Evolutionary conservation across 208 protist species (phyloP).

Genomic region (Herpetomonas muscarum): DNA sequence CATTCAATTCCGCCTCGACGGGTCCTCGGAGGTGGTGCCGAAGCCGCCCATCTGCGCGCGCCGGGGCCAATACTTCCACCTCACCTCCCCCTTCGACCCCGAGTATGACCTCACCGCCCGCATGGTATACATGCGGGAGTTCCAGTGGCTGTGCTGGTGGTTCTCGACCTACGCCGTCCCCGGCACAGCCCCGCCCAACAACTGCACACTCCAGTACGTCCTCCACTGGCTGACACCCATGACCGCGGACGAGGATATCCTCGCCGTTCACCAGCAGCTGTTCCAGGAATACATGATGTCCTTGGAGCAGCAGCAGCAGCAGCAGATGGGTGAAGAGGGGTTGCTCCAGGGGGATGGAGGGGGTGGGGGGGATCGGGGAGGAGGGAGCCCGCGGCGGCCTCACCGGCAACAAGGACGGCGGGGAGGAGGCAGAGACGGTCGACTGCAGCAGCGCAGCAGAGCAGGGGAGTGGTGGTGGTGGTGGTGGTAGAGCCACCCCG

Average conservation of each 20-base stretch:
- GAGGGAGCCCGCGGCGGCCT: neutral
- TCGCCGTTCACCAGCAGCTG: constrained; percentile 41
- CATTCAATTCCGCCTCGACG: constrained; percentile 57
- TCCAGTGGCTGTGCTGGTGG: constrained; percentile 75
- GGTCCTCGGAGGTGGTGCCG: constrained; percentile 48
- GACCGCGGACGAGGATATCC: constrained; percentile 43
- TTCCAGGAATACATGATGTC: constrained; percentile 14
- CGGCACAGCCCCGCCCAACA: neutral
- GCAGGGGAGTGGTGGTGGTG: too few species aligned
- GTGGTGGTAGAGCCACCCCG: too few species aligned
- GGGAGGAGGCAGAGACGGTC: too few species aligned
- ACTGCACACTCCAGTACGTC: constrained; percentile 53
- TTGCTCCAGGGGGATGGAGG: constrained; percentile 17
- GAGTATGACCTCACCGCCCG: constrained; percentile 80
- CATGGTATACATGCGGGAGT: constrained; percentile 77
- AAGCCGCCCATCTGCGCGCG: constrained; percentile 71
- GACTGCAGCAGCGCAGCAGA: too few species aligned
- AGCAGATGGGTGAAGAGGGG: constrained; percentile 8
- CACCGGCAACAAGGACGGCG: too few species aligned
- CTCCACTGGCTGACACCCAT: constrained; percentile 65
- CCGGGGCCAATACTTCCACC: constrained; percentile 71
- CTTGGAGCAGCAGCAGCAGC: constrained; percentile 7
- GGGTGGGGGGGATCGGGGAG: neutral
- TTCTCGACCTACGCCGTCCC: constrained; percentile 48
- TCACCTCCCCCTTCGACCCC: constrained; percentile 83